These are phyloP conservation scores for Lantana camara DNA, from an alignment of 257 asterid genomes.

Conservation along the genomic window DNA sequence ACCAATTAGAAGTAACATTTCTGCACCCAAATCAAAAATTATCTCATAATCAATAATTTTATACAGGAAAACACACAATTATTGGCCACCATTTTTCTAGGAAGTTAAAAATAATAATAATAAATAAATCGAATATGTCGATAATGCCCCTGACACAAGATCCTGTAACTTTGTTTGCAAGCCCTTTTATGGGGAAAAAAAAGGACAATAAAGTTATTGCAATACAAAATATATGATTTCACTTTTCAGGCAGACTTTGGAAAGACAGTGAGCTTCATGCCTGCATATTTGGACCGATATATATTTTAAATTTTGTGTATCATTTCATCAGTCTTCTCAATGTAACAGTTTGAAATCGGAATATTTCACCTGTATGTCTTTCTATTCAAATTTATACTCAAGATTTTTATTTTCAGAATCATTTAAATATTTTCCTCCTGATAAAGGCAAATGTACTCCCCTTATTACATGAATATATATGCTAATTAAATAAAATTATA, in stretches of 20 bases:
- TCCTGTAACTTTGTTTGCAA: slow-evolving; percentile 35
- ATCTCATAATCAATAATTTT: too few species aligned
- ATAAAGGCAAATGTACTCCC: too few species aligned
- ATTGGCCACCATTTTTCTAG: background rate
- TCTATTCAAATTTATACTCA: too few species aligned
- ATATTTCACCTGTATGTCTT: slow-evolving; percentile 23
- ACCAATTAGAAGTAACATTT: too few species aligned
- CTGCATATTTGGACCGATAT: background rate
- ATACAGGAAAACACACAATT: background rate
- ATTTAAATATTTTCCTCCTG: too few species aligned
- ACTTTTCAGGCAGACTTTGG: slow-evolving; percentile 25
- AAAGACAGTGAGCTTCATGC: slow-evolving; percentile 2
- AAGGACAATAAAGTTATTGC: slow-evolving; percentile 40
- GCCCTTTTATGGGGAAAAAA: slow-evolving; percentile 37
- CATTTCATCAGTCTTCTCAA: slow-evolving; percentile 37
- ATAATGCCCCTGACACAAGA: slow-evolving; percentile 40
- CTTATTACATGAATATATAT: too few species aligned
- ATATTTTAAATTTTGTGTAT: slow-evolving; percentile 27
- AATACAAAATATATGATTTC: slow-evolving; percentile 6
- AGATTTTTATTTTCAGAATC: too few species aligned
- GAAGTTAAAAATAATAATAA: background rate
- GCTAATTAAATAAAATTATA: too few species aligned
- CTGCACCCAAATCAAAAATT: too few species aligned
- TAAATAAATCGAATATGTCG: slow-evolving; percentile 13
- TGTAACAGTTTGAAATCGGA: slow-evolving; percentile 29